Evolutionary conservation across 176 grass and related monocot species (phyloP).

Genomic region (Aegilops tauschii): DNA sequence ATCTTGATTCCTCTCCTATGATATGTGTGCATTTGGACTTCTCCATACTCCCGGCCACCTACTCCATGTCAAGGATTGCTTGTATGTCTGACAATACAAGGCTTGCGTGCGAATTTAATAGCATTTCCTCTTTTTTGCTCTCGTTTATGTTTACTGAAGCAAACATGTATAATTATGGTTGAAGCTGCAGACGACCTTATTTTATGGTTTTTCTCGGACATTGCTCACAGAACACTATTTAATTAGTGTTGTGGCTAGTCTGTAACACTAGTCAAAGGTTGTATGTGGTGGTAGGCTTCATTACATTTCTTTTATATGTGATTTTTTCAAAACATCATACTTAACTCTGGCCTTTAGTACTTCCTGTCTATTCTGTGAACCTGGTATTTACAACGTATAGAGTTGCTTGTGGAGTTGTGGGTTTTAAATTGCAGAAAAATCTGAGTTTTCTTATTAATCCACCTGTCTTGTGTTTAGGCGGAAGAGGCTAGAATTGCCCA

Average conservation of each 20-base stretch:
- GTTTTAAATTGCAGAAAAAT: background rate
- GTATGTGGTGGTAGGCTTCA: background rate
- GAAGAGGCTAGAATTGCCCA: slow-evolving; percentile 83
- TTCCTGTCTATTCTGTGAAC: background rate
- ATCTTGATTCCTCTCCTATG: background rate
- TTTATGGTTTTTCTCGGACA: background rate
- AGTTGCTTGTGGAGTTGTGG: background rate
- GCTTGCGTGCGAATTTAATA: background rate
- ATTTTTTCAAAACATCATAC: background rate
- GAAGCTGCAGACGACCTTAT: background rate
- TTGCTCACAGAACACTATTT: background rate
- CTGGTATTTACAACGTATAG: background rate
- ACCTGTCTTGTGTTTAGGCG: slow-evolving; percentile 33
- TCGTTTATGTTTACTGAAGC: background rate
- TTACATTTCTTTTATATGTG: background rate
- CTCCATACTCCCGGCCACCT: background rate
- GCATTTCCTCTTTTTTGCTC: background rate
- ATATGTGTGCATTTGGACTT: background rate
- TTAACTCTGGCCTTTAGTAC: background rate
- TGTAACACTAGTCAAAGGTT: background rate
- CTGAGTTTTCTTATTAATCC: background rate
- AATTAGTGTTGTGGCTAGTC: background rate
- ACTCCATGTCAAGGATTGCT: background rate
- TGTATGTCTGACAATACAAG: background rate
- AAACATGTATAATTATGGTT: background rate